phyloP scores from a whole-genome alignment of 2,329 filamentous ascomycete genomes.

The Annulohypoxylon truncatum region DNA sequence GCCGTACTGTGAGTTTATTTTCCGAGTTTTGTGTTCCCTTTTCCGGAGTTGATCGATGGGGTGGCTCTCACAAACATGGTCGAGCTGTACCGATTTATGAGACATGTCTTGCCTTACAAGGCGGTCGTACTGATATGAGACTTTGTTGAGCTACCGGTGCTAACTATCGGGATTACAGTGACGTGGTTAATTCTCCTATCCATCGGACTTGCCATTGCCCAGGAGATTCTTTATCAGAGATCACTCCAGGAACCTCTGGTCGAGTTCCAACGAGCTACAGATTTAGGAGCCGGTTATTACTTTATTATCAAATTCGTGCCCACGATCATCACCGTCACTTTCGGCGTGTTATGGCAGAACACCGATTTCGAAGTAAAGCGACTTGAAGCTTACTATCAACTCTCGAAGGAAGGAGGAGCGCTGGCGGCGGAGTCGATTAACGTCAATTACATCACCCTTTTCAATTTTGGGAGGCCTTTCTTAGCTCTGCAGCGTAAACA shows the following conservation, averaged over 20 bases:
- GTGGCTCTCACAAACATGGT: background rate
- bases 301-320: slow-evolving; percentile 73
- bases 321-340: slow-evolving; percentile 70
- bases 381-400: slow-evolving; percentile 74
- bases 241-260: slow-evolving; percentile 60
- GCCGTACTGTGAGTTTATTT: slow-evolving; percentile 59
- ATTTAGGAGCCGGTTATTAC: slow-evolving; percentile 65
- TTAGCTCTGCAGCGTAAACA: slow-evolving; percentile 71
- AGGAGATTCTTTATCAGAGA: slow-evolving; percentile 67
- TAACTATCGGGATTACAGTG: slow-evolving; percentile 47
- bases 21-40: background rate
- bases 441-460: slow-evolving; percentile 77
- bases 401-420: slow-evolving; percentile 70
- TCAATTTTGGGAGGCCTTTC: slow-evolving; percentile 73
- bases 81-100: background rate
- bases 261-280: slow-evolving; percentile 60
- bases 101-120: background rate
- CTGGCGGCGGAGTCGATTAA: slow-evolving; percentile 75
- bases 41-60: background rate
- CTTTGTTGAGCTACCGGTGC: background rate
- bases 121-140: background rate
- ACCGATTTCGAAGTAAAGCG: slow-evolving; percentile 74
- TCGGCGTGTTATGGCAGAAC: slow-evolving; percentile 74
- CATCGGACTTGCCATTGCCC: slow-evolving; percentile 60
- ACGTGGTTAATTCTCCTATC: slow-evolving; percentile 65